Base-by-base conservation (phyloP, 1,284 basidiomycete genomes). In the Malassezia furfur region DNA sequence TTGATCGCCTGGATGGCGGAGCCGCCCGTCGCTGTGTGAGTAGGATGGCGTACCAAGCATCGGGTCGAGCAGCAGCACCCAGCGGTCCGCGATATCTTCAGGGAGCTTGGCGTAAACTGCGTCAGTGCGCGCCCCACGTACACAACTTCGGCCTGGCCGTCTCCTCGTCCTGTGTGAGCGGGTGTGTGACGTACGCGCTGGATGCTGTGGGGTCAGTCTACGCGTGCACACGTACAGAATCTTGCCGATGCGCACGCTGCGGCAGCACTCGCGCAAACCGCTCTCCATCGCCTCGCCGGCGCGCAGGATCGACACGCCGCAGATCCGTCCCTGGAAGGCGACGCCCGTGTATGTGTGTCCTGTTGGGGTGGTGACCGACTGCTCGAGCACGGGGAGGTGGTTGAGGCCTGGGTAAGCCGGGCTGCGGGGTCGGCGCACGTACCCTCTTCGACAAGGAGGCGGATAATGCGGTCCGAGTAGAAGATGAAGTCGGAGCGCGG, bases 1-100 rank as follows among this genome's bases (percentile, higher is more conserved):
- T 96, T 89, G 49, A 96, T 88, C 0, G 93, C 93, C 76, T 96
- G 96, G 77, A 94, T 91, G 2, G 91, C 94, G 15, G 91, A 96
- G 40, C 94, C 93, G 32, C 93, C 93, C 0, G 93, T 98, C 0
- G 93, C 71, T 59, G 25, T 11, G 32, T 37, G 28, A 36, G 10
- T 40, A 37, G 30, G 10, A 39, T 21, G 11, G 48, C 49, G 37
- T 40, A 62, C 66, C 89, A 38, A 98, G 84, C 93, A 98, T 98
- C 1, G 93, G 93, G 75, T 98, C 93, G 14, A 98, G 82, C 14
- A 98, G 82, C 34, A 98, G 83, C 46, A 93, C 89, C 76, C 93
- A 98, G 51, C 93, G 84, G 37, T 82, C 79, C 0, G 86, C 83
- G 57, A 98, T 96, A 74, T 98, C 93, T 70, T 86, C 86, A 2